These are phyloP conservation scores for Sclerotinia subarctica DNA, from an alignment of 2,329 filamentous ascomycete genomes.

Conservation along the genomic window DNA sequence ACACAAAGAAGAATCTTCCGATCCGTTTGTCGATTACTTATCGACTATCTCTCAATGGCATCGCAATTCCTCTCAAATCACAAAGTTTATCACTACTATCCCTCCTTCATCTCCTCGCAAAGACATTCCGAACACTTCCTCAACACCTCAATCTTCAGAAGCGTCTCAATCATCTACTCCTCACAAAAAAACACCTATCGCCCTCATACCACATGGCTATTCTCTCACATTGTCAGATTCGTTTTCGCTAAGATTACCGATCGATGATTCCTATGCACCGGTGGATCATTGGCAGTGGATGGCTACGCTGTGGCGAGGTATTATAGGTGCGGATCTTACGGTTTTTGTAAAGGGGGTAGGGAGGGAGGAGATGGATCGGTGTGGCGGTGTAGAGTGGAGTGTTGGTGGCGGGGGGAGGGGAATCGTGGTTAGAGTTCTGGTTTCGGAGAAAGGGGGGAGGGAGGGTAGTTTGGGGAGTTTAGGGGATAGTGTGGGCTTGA, in stretches of 20 bases:
- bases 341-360: slow-evolving; percentile 55
- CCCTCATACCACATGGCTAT: slow-evolving; percentile 73
- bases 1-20: slow-evolving; percentile 13
- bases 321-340: slow-evolving; percentile 76
- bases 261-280: slow-evolving; percentile 72
- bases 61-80: slow-evolving; percentile 67
- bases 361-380: slow-evolving; percentile 40
- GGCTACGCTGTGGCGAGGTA: slow-evolving; percentile 87
- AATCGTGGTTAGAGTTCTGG: slow-evolving; percentile 52
- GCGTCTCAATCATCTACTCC: slow-evolving; percentile 24
- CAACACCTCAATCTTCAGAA: not conserved
- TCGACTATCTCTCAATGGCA: slow-evolving; percentile 72
- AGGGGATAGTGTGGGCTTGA: slow-evolving; percentile 76
- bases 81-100: slow-evolving; percentile 50
- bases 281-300: slow-evolving; percentile 98
- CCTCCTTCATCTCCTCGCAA: slow-evolving; percentile 18
- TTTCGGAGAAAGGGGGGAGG: slow-evolving; percentile 42
- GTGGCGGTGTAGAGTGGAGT: slow-evolving; percentile 55
- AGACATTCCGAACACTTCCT: not conserved
- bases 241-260: slow-evolving; percentile 70
- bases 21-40: slow-evolving; percentile 59
- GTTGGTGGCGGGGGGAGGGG: slow-evolving; percentile 50
- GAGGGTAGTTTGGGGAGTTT: slow-evolving; percentile 73
- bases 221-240: slow-evolving; percentile 75
- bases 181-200: slow-evolving; percentile 56